A percentile compares a stretch with the other conserved stretches of the same genome.
These are phyloP conservation scores for Pythium pyrilobum DNA, from an alignment of 352 stramenopile genomes.

Conservation along the genomic window DNA sequence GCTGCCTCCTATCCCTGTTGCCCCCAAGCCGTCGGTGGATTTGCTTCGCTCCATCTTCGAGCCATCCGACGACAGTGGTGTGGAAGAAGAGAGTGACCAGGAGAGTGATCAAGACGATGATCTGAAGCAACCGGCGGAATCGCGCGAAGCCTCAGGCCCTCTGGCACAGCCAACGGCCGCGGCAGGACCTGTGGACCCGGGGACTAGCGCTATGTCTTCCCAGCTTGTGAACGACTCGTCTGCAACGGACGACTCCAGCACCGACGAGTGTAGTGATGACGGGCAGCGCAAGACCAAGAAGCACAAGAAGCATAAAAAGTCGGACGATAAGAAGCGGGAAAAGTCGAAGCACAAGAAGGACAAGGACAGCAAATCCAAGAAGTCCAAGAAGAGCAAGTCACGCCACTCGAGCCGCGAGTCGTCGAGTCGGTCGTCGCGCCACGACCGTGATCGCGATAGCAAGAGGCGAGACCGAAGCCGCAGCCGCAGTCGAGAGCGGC, in stretches of 20 bases:
- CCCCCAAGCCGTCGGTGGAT: constrained; percentile 37
- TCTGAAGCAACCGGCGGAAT: no score
- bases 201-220: no score
- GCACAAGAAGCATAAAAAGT: not conserved
- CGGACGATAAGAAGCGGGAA: constrained; percentile 5
- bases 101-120: constrained; percentile 16
- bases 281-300: not conserved
- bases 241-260: not conserved
- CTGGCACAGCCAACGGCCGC: not conserved
- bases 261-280: not conserved
- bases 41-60: constrained; percentile 83
- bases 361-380: constrained; percentile 12
- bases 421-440: not conserved
- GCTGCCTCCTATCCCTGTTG: constrained; percentile 32
- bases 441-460: not conserved
- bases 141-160: not conserved
- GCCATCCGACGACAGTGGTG: constrained; percentile 51
- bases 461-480: constrained; percentile 6
- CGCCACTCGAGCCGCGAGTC: not conserved
- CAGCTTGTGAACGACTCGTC: no score
- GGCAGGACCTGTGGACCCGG: not conserved
- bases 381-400: constrained; percentile 6
- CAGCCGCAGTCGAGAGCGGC: not conserved
- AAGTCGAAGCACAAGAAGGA: constrained; percentile 14
- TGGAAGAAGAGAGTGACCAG: constrained; percentile 27